Base-by-base conservation (phyloP, 441 rosid genomes). In the Adansonia grandidieri region DNA sequence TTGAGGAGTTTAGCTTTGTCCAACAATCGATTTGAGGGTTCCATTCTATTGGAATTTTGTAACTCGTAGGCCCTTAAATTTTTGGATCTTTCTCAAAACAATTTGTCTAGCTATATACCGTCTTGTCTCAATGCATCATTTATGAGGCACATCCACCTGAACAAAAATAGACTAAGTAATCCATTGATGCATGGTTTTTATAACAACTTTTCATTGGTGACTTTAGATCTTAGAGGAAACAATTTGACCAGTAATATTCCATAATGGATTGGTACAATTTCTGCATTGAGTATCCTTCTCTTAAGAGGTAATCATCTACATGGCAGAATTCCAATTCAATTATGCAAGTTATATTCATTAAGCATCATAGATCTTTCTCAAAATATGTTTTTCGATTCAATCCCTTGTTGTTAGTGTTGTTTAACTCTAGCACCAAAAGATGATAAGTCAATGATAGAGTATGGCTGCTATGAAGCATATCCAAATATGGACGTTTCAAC, bases 391-490 rank as follows among this genome's bases (percentile, higher is more conserved):
- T 44, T 6, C 20, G 74, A 74, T 57, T 6, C 0, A 2, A 42
- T 68, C 11, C 74, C 58, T 22, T 10, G 9, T 20, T 77, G 74
- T 15, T 32, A 45, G 6, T 19, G 19, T 7, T 40, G 5, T 13
- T 28, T 56, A 54, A 22, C 64, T 19, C 19, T 28, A 1, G 51
- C 5, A 22, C 1, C 10, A 22, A 10, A 13, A 0, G 0, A 1
- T 0, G 44, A 6, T 0, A 28, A n/a, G 48, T 58, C 13, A 19
- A 7, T 8, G 0, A 19, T 0, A 2, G 5, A 0, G 9, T 4
- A 0, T 0, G 5, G 0, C 0, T 2, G 0, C 1, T 19, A 19
- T 19, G 1, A 0, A 2, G 0, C 0, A 19, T 2, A 0, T 17
- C 0, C 0, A 8, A 6, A 0, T 0, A 3, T 1, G 3, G 28